Evolutionary conservation across 176 grass and related monocot genomes (phyloP).

Genomic region (Carex littledalei): DNA sequence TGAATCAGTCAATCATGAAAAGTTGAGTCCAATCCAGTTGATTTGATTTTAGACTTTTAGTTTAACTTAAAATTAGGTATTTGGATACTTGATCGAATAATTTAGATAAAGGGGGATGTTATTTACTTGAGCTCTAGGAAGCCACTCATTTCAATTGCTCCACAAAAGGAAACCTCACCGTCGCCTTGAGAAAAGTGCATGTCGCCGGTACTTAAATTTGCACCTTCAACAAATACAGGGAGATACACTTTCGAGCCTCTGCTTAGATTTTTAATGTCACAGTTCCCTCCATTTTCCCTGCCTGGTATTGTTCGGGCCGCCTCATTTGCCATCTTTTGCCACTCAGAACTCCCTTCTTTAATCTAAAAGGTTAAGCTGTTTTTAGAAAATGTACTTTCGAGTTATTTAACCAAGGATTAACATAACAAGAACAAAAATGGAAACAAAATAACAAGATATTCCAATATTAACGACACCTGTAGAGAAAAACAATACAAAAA

Average conservation of each 20-base stretch:
- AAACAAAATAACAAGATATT: not conserved
- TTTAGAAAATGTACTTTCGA: not conserved
- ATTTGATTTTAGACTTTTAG: not conserved
- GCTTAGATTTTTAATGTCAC: conserved; percentile 93
- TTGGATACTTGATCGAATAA: not conserved
- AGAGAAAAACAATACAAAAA: not conserved
- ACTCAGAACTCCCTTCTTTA: conserved; percentile 53
- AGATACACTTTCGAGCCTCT: conserved; percentile 93
- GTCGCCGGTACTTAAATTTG: conserved; percentile 83
- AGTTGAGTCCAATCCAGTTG: not conserved
- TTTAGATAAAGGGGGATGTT: conserved; percentile 1
- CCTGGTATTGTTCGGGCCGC: conserved; percentile 86
- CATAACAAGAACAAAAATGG: not conserved
- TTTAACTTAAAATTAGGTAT: not conserved
- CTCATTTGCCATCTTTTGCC: conserved; percentile 71
- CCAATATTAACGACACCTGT: not conserved
- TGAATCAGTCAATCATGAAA: not conserved
- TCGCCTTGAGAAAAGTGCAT: conserved; percentile 95
- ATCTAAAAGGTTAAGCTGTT: conserved; percentile 33
- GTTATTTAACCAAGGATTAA: not conserved
- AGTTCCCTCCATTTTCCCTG: conserved; percentile 90
- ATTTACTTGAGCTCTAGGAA: conserved; percentile 96
- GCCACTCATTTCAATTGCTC: conserved; percentile 99
- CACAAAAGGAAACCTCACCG: conserved; percentile 88
- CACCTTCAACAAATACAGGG: conserved; percentile 87